Evolutionary conservation across 1,284 basidiomycete species (phyloP).

Genomic region (Irpex rosettiformis): DNA sequence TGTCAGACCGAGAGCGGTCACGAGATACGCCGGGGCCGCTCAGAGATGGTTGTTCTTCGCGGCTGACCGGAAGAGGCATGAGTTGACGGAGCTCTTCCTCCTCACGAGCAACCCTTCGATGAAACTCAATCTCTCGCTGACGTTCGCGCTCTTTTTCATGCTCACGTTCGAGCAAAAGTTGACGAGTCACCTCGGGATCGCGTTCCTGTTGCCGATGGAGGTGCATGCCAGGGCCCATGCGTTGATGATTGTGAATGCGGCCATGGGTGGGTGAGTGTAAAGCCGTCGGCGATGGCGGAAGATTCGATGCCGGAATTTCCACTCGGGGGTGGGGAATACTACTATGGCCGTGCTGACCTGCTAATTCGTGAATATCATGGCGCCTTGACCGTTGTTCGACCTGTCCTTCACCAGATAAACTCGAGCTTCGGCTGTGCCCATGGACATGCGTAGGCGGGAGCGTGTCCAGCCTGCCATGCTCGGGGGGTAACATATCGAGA

Average conservation of each 20-base stretch:
- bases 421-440: slow-evolving; percentile 25
- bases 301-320: slow-evolving; percentile 17
- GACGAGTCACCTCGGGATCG: slow-evolving; percentile 43
- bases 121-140: slow-evolving; percentile 34
- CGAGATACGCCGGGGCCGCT: neutral
- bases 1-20: slow-evolving; percentile 15
- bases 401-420: slow-evolving; percentile 21
- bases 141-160: slow-evolving; percentile 45
- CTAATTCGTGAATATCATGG: slow-evolving; percentile 20
- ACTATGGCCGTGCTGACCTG: slow-evolving; percentile 18
- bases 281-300: slow-evolving; percentile 21
- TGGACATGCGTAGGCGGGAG: slow-evolving; percentile 20
- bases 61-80: slow-evolving; percentile 14
- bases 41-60: slow-evolving; percentile 2
- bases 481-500: slow-evolving; percentile 6
- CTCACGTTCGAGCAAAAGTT: slow-evolving; percentile 39
- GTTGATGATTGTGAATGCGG: slow-evolving; percentile 59
- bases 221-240: slow-evolving; percentile 58
- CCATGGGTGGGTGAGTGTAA: slow-evolving; percentile 20
- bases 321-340: slow-evolving; percentile 22
- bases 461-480: slow-evolving; percentile 22
- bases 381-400: slow-evolving; percentile 20
- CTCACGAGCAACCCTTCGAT: slow-evolving; percentile 20
- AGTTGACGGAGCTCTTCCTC: slow-evolving; percentile 14
- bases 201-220: slow-evolving; percentile 38